A percentile compares a stretch with the other conserved stretches of the same genome.
phyloP scores from a whole-genome alignment of 345 rosid species.

The Lumnitzera racemosa region DNA sequence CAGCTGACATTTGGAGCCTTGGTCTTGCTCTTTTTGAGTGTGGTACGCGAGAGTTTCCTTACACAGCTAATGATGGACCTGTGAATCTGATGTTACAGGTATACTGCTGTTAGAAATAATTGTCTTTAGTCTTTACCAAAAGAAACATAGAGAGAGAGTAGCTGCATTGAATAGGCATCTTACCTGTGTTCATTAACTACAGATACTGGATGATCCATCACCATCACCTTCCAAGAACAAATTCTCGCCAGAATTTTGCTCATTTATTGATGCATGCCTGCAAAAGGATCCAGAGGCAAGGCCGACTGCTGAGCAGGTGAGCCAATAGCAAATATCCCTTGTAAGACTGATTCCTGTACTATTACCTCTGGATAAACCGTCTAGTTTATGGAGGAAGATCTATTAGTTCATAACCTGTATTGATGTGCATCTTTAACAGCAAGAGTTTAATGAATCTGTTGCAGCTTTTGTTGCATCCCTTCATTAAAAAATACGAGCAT shows the following conservation, averaged over 20 bases:
- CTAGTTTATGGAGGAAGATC: too few relatives aligned
- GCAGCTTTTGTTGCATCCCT: slow-evolving; percentile 89
- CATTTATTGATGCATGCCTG: slow-evolving; percentile 81
- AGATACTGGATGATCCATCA: slow-evolving; percentile 96
- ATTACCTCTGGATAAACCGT: too few relatives aligned
- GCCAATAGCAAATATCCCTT: not conserved
- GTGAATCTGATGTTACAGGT: slow-evolving; percentile 97
- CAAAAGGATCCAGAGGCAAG: slow-evolving; percentile 76
- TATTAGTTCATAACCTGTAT: too few relatives aligned
- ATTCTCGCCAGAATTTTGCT: slow-evolving; percentile 82
- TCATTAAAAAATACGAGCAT: slow-evolving; percentile 60
- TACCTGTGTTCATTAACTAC: slow-evolving; percentile 10
- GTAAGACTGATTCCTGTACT: too few relatives aligned
- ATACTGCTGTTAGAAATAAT: not conserved
- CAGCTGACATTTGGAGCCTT: slow-evolving; percentile 97
- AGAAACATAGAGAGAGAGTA: too few relatives aligned
- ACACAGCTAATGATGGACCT: slow-evolving; percentile 78
- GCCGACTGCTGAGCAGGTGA: slow-evolving; percentile 92
- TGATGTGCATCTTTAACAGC: too few relatives aligned
- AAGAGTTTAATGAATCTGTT: not conserved
- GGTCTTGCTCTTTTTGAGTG: slow-evolving; percentile 95
- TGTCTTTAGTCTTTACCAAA: too few relatives aligned
- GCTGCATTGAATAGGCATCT: not conserved
- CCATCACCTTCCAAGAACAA: slow-evolving; percentile 65
- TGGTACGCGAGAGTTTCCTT: slow-evolving; percentile 94